Base-by-base conservation (phyloP, 768 basidiomycete genomes). In the Boletus coccyginus region DNA sequence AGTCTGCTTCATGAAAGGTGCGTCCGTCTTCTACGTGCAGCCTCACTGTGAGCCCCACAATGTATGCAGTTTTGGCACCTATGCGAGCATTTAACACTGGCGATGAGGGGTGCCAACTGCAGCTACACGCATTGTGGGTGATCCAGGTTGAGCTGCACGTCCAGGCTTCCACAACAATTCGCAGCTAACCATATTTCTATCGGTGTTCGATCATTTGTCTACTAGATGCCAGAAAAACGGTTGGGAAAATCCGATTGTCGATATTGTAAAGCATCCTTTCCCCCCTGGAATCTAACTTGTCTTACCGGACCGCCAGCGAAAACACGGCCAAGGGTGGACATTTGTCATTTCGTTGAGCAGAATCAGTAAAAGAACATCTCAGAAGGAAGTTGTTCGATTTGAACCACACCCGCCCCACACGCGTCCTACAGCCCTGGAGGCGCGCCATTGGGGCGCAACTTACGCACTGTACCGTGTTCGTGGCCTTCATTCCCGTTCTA, bases 381-480 rank as follows among this genome's bases (percentile, higher is more conserved):
- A 87, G 60, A 78, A 72, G 52, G 90, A 94, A 65, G 79, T 74
- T 6, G 86, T 93, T 16, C 78, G 83, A 45, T 72, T 97, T 59
- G 84, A 85, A 57, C 88, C 93, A 7, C 82, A 88, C 66, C 88
- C 90, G 2, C 80, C 86, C 7, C 82, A 90, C 61, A 73, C 80
- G 44, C 77, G 83, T 58, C 77, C 82, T 3, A 85, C 86, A n/a
- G 79, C 85, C 8, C 67, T 87, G 24, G 92, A 96, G 72, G 93
- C 94, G 31, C 88, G 87, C 52, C 94, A 97, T 67, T 94, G 90
- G 87, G 93, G 87, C 39, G 93, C 93, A 16, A 88, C 87, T 4
- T 93, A 90, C 63, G 90, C 90, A 40, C 73, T 96, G 51, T 90
- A 94, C 71, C 85, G 93, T 63, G 92, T 94, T 73, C 74, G 88